A percentile compares a stretch with the other conserved stretches of the same genome.
Conservation (phyloP, 768 basidiomycete species). For the Peribolospora baueri region DNA sequence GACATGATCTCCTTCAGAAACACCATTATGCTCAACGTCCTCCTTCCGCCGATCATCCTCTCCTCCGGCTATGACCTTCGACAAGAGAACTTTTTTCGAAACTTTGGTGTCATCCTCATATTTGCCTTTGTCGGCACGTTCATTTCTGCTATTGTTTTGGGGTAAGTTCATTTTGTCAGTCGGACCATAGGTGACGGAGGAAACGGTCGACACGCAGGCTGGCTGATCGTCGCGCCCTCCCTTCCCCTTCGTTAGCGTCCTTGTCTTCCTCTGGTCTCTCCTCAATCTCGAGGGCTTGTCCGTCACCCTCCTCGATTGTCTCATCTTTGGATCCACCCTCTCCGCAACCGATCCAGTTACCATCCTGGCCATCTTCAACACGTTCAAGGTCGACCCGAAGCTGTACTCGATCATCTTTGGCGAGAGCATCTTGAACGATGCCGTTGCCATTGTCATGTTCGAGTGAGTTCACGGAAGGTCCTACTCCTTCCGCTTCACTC, state of each 20-base stretch:
- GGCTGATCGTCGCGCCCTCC: too few species aligned
- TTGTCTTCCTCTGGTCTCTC: constrained; percentile 85
- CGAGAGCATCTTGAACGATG: constrained; percentile 88
- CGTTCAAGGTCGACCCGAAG: constrained; percentile 95
- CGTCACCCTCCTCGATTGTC: constrained; percentile 67
- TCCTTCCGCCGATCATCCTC: constrained; percentile 93
- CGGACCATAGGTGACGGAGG: too few species aligned
- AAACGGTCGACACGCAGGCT: background rate
- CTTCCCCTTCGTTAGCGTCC: constrained; percentile 29
- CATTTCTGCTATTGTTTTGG: constrained; percentile 83
- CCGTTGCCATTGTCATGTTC: constrained; percentile 99
- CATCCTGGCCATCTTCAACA: constrained; percentile 84
- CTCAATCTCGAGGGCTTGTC: constrained; percentile 73
- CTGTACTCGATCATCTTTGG: constrained; percentile 94
- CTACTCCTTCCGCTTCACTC: constrained; percentile 1
- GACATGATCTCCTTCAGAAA: constrained; percentile 64
- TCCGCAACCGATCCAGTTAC: constrained; percentile 97
- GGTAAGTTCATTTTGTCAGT: constrained; percentile 33
- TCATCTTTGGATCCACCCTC: constrained; percentile 85
- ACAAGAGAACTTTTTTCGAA: constrained; percentile 94
- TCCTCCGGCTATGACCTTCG: constrained; percentile 71
- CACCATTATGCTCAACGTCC: constrained; percentile 87
- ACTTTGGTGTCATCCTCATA: constrained; percentile 80
- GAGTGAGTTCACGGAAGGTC: constrained; percentile 40
- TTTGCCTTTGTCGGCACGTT: constrained; percentile 80